phyloP scores from a whole-genome alignment of 805 yeast genomes.

The Starmerella kuoi region DNA sequence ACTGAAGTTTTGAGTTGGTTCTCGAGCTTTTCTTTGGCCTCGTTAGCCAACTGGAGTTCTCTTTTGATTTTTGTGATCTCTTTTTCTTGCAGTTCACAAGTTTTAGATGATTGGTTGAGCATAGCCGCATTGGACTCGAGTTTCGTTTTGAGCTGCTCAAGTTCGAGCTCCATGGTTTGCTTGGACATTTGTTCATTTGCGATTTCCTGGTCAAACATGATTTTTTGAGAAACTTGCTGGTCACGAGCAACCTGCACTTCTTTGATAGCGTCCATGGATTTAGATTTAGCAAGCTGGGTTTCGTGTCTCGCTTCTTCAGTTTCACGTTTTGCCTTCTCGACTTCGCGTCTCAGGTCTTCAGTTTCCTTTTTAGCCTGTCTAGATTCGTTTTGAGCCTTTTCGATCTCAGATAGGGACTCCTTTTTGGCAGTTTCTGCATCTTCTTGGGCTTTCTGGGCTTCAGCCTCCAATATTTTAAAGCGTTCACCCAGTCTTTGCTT shows the following conservation, averaged over 20 bases:
- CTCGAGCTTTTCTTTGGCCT: background rate
- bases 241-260: conserved; percentile 5
- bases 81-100: conserved; percentile 19
- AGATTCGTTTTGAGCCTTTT: background rate
- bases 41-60: conserved; percentile 21
- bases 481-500: conserved; percentile 34
- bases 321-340: background rate
- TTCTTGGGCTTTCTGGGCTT: conserved; percentile 24
- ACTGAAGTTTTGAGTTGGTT: background rate
- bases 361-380: background rate
- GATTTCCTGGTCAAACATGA: conserved; percentile 18
- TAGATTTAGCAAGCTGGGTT: background rate
- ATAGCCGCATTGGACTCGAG: background rate
- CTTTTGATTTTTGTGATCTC: conserved; percentile 25
- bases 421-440: background rate
- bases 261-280: background rate
- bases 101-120: background rate
- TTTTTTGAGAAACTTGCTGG: conserved; percentile 16
- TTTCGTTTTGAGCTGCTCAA: conserved; percentile 30
- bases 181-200: conserved; percentile 8
- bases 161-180: conserved; percentile 13
- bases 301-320: background rate
- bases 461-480: conserved; percentile 29
- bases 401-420: background rate
- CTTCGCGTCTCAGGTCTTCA: background rate